Percentiles rank a stretch among this genome's conserved stretches.
These are phyloP conservation scores for Fusarium camptoceras DNA, from an alignment of 2,329 filamentous ascomycete genomes.

Conservation along the genomic window DNA sequence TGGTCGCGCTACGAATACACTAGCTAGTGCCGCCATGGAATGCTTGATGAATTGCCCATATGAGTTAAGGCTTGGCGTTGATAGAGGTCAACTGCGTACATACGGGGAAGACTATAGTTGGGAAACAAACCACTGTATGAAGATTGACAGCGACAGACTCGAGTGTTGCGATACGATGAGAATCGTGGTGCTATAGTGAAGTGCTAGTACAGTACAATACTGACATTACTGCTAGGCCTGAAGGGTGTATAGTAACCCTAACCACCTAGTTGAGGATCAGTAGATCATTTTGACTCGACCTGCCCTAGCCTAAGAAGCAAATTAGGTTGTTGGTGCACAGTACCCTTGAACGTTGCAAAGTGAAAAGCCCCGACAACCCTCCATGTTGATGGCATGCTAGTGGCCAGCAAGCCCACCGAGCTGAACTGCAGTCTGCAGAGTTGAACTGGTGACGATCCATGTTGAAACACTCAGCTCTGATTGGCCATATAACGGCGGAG, in stretches of 20 bases:
- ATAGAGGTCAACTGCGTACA: background rate
- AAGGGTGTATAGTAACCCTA: background rate
- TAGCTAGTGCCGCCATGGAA: slow-evolving; percentile 12
- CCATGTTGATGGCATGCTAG: background rate
- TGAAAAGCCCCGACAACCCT: background rate
- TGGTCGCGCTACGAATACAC: slow-evolving; percentile 19
- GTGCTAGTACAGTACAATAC: background rate
- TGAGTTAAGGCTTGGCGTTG: slow-evolving; percentile 14
- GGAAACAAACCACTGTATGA: background rate
- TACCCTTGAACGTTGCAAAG: background rate
- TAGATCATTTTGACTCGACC: background rate
- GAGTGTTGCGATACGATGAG: background rate
- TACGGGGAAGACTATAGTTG: background rate
- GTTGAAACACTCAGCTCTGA: background rate
- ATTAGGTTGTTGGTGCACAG: background rate
- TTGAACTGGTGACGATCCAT: background rate
- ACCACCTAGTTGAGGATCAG: background rate
- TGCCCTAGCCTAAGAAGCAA: background rate
- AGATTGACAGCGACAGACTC: background rate
- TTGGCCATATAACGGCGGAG: background rate
- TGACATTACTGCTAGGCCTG: background rate
- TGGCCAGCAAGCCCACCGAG: background rate
- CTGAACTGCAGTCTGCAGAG: background rate
- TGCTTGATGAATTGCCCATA: slow-evolving; percentile 24
- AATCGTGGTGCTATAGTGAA: background rate